Evolutionary conservation across 75 land plant species (phyloP).

Genomic region (Picea glauca): DNA sequence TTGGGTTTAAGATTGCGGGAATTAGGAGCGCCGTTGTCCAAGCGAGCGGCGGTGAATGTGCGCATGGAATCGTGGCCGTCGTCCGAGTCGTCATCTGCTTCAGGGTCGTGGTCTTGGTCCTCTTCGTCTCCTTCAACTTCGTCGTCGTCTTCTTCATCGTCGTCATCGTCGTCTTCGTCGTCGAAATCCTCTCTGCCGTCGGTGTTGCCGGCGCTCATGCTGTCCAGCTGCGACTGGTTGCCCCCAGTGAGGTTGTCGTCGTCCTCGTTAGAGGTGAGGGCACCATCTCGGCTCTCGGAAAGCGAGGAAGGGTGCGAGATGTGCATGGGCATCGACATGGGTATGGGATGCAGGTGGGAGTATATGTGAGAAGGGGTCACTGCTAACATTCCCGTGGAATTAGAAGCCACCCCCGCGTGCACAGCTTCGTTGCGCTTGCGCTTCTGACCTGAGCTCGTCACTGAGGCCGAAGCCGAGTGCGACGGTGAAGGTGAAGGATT

Average conservation of each 20-base stretch:
- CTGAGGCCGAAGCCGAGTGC: constrained; percentile 73
- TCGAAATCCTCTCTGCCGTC: constrained; percentile 34
- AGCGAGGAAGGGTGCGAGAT: constrained; percentile 18
- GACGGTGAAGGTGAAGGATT: constrained; percentile 65
- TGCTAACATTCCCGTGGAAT: background rate
- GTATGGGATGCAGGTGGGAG: constrained; percentile 19
- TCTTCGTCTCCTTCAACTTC: constrained; percentile 51
- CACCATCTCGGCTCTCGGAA: constrained; percentile 46
- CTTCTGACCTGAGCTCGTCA: constrained; percentile 63
- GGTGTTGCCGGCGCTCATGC: constrained; percentile 28
- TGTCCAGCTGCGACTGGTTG: constrained; percentile 30
- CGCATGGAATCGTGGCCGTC: constrained; percentile 60
- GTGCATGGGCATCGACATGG: background rate
- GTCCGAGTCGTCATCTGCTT: constrained; percentile 50
- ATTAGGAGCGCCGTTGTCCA: constrained; percentile 29
- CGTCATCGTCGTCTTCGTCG: constrained; percentile 42
- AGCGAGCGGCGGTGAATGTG: constrained; percentile 72
- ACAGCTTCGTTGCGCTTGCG: constrained; percentile 42
- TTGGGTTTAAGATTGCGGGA: constrained; percentile 10
- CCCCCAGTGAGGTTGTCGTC: constrained; percentile 59
- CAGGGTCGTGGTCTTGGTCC: constrained; percentile 27
- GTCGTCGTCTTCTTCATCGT: constrained; percentile 39
- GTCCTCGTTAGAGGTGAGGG: constrained; percentile 69
- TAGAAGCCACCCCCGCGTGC: constrained; percentile 6
- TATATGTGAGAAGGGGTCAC: constrained; percentile 13